Percentiles rank a stretch among this genome's conserved stretches.
Conservation (phyloP, 2,329 filamentous ascomycete species). For the Pestalotiopsis fici region DNA sequence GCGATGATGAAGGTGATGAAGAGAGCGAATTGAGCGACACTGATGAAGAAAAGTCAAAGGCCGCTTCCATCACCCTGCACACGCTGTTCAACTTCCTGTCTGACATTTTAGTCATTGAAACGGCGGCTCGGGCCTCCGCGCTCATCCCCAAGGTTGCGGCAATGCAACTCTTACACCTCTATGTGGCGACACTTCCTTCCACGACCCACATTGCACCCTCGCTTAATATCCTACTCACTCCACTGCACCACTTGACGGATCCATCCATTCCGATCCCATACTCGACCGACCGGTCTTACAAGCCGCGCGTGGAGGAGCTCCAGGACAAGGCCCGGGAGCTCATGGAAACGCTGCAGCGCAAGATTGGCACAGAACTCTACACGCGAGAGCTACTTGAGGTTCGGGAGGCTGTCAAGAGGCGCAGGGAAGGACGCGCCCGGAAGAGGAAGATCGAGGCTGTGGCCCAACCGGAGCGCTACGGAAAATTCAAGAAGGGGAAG, state of each 20-base stretch:
- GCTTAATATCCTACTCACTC: conserved; percentile 59
- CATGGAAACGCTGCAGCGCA: conserved; percentile 81
- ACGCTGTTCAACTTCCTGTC: conserved; percentile 81
- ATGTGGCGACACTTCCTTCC: conserved; percentile 62
- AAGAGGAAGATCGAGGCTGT: conserved; percentile 93
- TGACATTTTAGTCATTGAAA: conserved; percentile 76
- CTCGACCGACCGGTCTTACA: conserved; percentile 71
- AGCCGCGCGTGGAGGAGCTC: conserved; percentile 68
- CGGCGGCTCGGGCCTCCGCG: conserved; percentile 60
- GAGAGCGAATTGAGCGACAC: conserved; percentile 35
- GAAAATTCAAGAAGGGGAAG: conserved; percentile 78
- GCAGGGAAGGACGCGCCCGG: conserved; percentile 71
- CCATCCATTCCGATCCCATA: conserved; percentile 71
- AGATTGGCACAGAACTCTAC: conserved; percentile 79
- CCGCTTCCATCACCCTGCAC: conserved; percentile 49
- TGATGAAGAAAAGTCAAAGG: conserved; percentile 41
- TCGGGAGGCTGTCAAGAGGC: conserved; percentile 69
- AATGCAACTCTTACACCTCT: conserved; percentile 71
- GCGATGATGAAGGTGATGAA: conserved; percentile 40
- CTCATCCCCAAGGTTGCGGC: conserved; percentile 76
- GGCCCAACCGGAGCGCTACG: conserved; percentile 76
- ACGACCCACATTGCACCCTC: conserved; percentile 58
- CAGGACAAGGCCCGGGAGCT: conserved; percentile 73
- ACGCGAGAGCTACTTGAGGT: conserved; percentile 73
- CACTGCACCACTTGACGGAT: conserved; percentile 83